Base-by-base conservation (phyloP, 495 filamentous ascomycete genomes). In the Penicillium malachiteum region DNA sequence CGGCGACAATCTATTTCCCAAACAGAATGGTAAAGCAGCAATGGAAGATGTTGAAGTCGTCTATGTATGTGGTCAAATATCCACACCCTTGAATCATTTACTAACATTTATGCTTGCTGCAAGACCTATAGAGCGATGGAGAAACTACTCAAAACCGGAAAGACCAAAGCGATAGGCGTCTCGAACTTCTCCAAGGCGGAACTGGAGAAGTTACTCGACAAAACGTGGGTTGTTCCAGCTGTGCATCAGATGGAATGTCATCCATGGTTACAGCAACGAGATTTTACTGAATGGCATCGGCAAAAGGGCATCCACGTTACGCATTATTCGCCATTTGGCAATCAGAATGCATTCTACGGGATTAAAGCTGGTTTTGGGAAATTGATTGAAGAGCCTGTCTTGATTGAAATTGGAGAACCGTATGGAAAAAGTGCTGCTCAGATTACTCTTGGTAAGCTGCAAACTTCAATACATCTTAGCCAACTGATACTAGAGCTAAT, bases 291-390 rank as follows among this genome's bases (percentile, higher is more conserved):
- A n/a, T 88, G 66, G 60, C 79, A 84, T 59, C 73, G 74, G 50
- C 59, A 64, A 5, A 76, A 80, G 46, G 79, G 79, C 9, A 85
- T 89, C 51, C 82, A 84, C 57, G 69, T 88, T 33, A 83, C 79
- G 38, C 82, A 84, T 26, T 89, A 88, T 66, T 85, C 81, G 13
- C 85, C 86, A 2, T 85, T 91, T 32, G 88, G 85, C 35, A 90
- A 91, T 64, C 82, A 84, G 66, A 90, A 90, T 61, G 71, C 78
- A 45, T 72, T 81, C 17, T 91, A 90, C 60, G 64, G 73, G 21
- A 64, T 57, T 3, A 78, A 71, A 10, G 68, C 74, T 48, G 70
- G 76, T 18, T 66, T 82, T 58, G 76, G 71, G 1, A 81, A 82
- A 58, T 54, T 87, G 14, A 83, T 87, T 53, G 78, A 88, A 7